Evolutionary conservation across 345 rosid genomes (phyloP), one percentile per base, ranked within the genome.

Genomic region (Laguncularia racemosa): DNA sequence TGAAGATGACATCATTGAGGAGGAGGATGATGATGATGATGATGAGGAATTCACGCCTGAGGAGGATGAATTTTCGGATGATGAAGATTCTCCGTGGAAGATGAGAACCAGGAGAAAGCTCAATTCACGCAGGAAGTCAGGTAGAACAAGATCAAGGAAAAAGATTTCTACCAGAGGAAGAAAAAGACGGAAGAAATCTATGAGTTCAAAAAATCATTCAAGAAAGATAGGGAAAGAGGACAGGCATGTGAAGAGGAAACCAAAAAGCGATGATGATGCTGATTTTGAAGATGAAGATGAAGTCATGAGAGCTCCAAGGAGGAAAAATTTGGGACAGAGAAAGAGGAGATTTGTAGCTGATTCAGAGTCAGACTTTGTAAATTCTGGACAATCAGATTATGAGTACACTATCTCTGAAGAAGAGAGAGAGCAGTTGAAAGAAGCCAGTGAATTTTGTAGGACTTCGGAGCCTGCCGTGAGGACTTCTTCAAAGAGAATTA

Each of bases 321-420:
- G 75, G 61, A 74, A 63, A 63, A 57, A 56, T 40, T 58, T 49
- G 33, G 64, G 68, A 59, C 61, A 50, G 40, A 76, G 77, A 67
- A 78, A 66, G 69, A 83, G 80, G 71, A 75, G 69, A 59, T 69
- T 53, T 68, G 56, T 67, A 13, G 65, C 76, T 52, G 52, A 70
- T 57, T 89, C 97, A 28, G 99, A 83, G 69, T 93, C 96, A 38
- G 99, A 87, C 66, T 78, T 80, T 60, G 69, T 63, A 33, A 61
- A 64, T 45, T 74, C 88, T 46, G 84, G 73, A 58, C 78, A 90
- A 57, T 86, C 97, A 10, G 89, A 87, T 74, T 71, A 51, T 51
- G 96, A 85, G 50, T 89, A 76, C 61, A 89, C 96, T 50, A 79
- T 89, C 67, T 93, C 97, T 1, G 99, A 88, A 82, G 97, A 95